Conservation (phyloP, 345 rosid genomes). For the Sapria himalayana region DNA sequence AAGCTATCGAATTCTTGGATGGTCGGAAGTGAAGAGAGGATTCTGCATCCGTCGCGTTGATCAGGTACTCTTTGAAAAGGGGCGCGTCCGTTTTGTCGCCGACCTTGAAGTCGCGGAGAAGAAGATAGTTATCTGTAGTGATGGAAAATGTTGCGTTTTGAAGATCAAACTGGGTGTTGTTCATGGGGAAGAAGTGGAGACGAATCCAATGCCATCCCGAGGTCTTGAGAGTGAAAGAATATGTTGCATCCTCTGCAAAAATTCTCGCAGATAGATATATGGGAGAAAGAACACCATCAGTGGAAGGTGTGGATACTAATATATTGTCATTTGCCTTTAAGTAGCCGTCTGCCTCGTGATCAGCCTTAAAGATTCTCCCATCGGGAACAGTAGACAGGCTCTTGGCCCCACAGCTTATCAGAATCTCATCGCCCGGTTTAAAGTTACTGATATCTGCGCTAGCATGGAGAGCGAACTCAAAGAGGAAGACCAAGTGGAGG, state of each 20-base stretch:
- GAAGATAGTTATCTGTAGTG: slow-evolving; percentile 28
- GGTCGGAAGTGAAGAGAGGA: slow-evolving; percentile 32
- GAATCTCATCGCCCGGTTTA: slow-evolving; percentile 31
- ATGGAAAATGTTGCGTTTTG: slow-evolving; percentile 33
- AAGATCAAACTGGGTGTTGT: slow-evolving; percentile 24
- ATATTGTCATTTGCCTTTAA: slow-evolving; percentile 27
- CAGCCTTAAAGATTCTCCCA: slow-evolving; percentile 44
- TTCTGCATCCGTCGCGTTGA: slow-evolving; percentile 26
- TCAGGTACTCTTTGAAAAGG: slow-evolving; percentile 43
- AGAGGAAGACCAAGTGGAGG: slow-evolving; percentile 24
- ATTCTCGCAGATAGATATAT: slow-evolving; percentile 36
- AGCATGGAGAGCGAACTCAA: slow-evolving; percentile 1
- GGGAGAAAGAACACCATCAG: slow-evolving; percentile 29
- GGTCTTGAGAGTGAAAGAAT: slow-evolving; percentile 20
- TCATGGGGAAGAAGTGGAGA: slow-evolving; percentile 34
- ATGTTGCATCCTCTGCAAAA: slow-evolving; percentile 32
- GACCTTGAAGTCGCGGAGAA: slow-evolving; percentile 36
- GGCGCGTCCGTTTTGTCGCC: slow-evolving; percentile 15
- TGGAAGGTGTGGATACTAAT: slow-evolving; percentile 22
- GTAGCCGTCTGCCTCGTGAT: slow-evolving; percentile 22
- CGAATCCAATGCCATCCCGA: slow-evolving; percentile 74
- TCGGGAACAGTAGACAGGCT: slow-evolving; percentile 24
- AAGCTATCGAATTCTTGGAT: slow-evolving; percentile 36
- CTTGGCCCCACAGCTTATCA: slow-evolving; percentile 40
- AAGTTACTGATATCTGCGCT: slow-evolving; percentile 6